These are phyloP conservation scores for Cephaloascus albidus DNA, from an alignment of 805 yeast species.

Conservation along the genomic window DNA sequence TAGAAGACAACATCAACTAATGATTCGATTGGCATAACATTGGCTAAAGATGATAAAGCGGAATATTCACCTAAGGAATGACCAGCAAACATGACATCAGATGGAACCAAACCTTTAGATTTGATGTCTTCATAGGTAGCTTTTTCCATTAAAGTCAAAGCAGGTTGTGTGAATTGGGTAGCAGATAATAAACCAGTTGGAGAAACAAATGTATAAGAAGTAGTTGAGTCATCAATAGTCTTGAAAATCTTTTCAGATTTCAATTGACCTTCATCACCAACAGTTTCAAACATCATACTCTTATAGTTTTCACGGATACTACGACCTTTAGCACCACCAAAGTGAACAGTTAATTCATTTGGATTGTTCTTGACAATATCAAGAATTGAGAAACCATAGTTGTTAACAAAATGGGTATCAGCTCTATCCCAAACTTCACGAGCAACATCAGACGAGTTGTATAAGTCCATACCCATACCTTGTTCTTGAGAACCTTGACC, in stretches of 20 bases:
- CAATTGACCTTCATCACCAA: constrained; percentile 73
- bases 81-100: constrained; percentile 94
- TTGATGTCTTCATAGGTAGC: constrained; percentile 98
- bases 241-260: constrained; percentile 94
- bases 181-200: constrained; percentile 95
- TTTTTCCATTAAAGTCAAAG: constrained; percentile 97
- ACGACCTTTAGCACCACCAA: constrained; percentile 97
- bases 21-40: constrained; percentile 97
- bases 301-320: constrained; percentile 89
- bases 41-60: constrained; percentile 93
- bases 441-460: constrained; percentile 85
- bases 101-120: constrained; percentile 89
- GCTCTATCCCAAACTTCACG: constrained; percentile 97
- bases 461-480: constrained; percentile 99
- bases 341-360: constrained; percentile 87
- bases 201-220: constrained; percentile 80
- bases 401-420: constrained; percentile 81
- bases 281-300: constrained; percentile 95
- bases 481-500: constrained; percentile 99
- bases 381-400: constrained; percentile 95
- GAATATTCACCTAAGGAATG: constrained; percentile 99
- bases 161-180: constrained; percentile 99
- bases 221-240: constrained; percentile 72
- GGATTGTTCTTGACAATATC: constrained; percentile 96
- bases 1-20: constrained; percentile 96